These are phyloP conservation scores for Lasiodiplodia sp. DNA, from an alignment of 2,329 filamentous ascomycete genomes.

Conservation along the genomic window DNA sequence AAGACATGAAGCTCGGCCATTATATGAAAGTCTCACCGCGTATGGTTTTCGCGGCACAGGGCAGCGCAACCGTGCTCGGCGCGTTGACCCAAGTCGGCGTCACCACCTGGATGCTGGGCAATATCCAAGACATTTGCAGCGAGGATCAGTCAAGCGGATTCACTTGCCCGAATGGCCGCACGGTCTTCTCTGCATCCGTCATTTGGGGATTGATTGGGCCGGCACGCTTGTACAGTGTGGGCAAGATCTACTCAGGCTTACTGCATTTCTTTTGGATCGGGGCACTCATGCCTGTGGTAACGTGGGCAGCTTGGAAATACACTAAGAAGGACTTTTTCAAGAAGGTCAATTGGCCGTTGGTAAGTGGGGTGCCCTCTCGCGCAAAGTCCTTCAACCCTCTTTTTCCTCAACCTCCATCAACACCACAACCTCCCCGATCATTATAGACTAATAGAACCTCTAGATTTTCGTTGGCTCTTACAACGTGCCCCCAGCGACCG, in stretches of 20 bases:
- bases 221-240: slow-evolving; percentile 70
- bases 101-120: slow-evolving; percentile 63
- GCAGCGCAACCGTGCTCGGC: slow-evolving; percentile 70
- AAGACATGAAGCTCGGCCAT: slow-evolving; percentile 48
- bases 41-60: slow-evolving; percentile 71
- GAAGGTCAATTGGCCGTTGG: slow-evolving; percentile 27
- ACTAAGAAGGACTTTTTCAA: slow-evolving; percentile 41
- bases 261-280: slow-evolving; percentile 78
- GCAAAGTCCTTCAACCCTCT: neutral
- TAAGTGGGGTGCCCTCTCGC: neutral
- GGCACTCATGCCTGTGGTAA: slow-evolving; percentile 66
- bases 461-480: slow-evolving; percentile 37
- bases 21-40: slow-evolving; percentile 67
- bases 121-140: slow-evolving; percentile 71
- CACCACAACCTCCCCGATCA: neutral
- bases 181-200: slow-evolving; percentile 71
- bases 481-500: slow-evolving; percentile 68
- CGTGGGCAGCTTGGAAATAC: slow-evolving; percentile 70
- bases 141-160: slow-evolving; percentile 49
- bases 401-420: slow-evolving; percentile 59
- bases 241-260: slow-evolving; percentile 68
- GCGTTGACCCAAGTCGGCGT: slow-evolving; percentile 72
- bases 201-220: slow-evolving; percentile 74
- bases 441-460: neutral
- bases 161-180: slow-evolving; percentile 64